Evolutionary conservation across 305 asterid species (phyloP), one percentile per base, ranked within the genome.

Genomic region (Salvia sclarea): DNA sequence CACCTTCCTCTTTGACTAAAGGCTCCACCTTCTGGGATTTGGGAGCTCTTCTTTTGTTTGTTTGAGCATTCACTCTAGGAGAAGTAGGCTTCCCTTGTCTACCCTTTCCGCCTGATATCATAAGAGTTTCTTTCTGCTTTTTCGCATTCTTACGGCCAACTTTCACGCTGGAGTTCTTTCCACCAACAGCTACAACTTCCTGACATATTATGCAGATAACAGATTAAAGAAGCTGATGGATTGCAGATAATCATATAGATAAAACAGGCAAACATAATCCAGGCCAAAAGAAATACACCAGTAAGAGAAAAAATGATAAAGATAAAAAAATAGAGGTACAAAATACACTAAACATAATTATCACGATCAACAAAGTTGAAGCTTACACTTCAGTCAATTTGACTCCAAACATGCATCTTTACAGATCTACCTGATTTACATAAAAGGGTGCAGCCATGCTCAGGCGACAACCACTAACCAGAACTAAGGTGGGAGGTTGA

Each of bases 1-100:
- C 99, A 68, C 99, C 99, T 79, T 95, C 99, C 86, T 95, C 99
- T 86, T 95, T 95, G 65, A 88, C 92, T 78, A 92, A 79, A 47
- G 92, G 87, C 76, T 88, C 98, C 40, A 64, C 76, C 81, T 88
- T 95, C 76, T 84, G 92, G 66, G 88, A 77, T 75, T 79, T 90
- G 35, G 84, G 49, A 70, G 85, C 78, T 76, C 87, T 86, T 64
- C 62, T 81, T 78, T 64, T 87, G 61, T 75, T 81, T 57, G 38
- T 69, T 73, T 85, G 90, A 69, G 63, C 76, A 62, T 69, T 75
- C 53, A 41, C 58, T 47, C 82, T 73, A 5, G 91, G 82, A 81
- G 90, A 86, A 60, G 80, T 82, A 52, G 81, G 78, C 60, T 78
- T 91, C 69, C 83, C 82, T 61, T 78, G 91, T 71, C 86, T 88